Base-by-base conservation (phyloP, 495 filamentous ascomycete genomes). In the Tuber melanosporum region DNA sequence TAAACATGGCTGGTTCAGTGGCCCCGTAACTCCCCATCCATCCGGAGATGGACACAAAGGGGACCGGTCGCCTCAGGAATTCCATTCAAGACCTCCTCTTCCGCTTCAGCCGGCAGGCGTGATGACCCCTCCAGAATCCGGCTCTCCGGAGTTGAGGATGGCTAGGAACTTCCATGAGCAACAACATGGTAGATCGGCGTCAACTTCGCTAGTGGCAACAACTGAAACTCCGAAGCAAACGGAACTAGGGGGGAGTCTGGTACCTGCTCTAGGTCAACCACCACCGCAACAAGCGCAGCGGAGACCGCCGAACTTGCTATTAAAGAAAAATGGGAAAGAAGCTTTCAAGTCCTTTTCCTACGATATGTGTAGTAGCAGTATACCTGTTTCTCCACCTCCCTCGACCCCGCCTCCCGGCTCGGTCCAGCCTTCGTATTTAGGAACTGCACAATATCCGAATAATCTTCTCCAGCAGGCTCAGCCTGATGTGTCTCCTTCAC, bases 291-390 rank as follows among this genome's bases (percentile, higher is more conserved):
- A 79, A 41, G 73, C 77, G 3, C 20, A 75, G 10, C 74, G 57
- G 22, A 73, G 71, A 72, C 77, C 77, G 7, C 77, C 73, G 9
- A 73, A 73, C 26, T 49, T 73, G 39, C 70, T 80, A 26, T 69
- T 80, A 36, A 80, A 69, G 71, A 78, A 78, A 2, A 74, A 49
- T 36, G 77, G 78, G 14, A 71, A 20, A 49, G 78, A 80, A 42
- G 77, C 73, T 3, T 80, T 80, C 73, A 80, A 80, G n/a, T 74
- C 78, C 19, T 80, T 80, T 26, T 80, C 78, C 15, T 80, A 80
- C 26, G 78, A 80, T 45, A 79, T 73, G 47, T 80, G 79, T 52
- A 80, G 71, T 45, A 80, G 39, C 39, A 5, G 71, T 41, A 76
- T 80, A 62, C 74, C 77, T 2, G 78, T 80, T 26, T 80, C 71